phyloP scores from a whole-genome alignment of 805 yeast genomes.

The Cyberlindnera amylophila region DNA sequence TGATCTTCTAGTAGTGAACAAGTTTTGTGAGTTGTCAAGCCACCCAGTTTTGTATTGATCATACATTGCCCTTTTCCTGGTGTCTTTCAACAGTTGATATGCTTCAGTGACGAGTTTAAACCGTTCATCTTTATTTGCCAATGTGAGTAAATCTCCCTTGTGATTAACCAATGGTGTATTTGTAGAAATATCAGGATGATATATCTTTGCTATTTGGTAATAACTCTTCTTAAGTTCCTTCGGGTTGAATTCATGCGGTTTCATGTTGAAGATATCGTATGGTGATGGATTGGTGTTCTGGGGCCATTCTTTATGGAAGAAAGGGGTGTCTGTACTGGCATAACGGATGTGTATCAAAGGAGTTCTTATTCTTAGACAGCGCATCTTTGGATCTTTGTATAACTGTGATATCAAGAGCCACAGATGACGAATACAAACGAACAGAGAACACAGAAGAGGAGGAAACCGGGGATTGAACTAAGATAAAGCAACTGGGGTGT shows the following conservation, averaged over 20 bases:
- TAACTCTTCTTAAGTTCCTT: constrained; percentile 45
- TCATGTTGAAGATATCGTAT: constrained; percentile 58
- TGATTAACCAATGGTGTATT: constrained; percentile 27
- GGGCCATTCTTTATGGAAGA: constrained; percentile 51
- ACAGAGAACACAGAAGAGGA: too few relatives aligned
- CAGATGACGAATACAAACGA: too few relatives aligned
- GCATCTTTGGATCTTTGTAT: too few relatives aligned
- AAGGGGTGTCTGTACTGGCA: constrained; percentile 8
- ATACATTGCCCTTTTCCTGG: constrained; percentile 39
- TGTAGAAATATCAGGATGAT: constrained; percentile 70
- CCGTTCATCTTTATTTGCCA: constrained; percentile 30
- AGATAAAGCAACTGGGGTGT: too few relatives aligned
- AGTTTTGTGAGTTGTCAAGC: constrained; percentile 23
- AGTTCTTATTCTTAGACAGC: too few relatives aligned
- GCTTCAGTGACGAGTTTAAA: constrained; percentile 57
- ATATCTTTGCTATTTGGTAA: constrained; percentile 61
- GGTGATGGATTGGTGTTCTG: constrained; percentile 54
- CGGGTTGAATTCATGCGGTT: constrained; percentile 33
- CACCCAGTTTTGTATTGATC: constrained; percentile 47
- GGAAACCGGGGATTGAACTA: too few relatives aligned
- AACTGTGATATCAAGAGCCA: too few relatives aligned
- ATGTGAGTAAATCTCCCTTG: constrained; percentile 32
- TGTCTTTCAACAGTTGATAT: constrained; percentile 50
- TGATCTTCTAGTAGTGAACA: constrained; percentile 9
- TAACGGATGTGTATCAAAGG: neutral